phyloP scores from a whole-genome alignment of 192 early-diverging fungal species.

The Linnemannia schmuckeri region DNA sequence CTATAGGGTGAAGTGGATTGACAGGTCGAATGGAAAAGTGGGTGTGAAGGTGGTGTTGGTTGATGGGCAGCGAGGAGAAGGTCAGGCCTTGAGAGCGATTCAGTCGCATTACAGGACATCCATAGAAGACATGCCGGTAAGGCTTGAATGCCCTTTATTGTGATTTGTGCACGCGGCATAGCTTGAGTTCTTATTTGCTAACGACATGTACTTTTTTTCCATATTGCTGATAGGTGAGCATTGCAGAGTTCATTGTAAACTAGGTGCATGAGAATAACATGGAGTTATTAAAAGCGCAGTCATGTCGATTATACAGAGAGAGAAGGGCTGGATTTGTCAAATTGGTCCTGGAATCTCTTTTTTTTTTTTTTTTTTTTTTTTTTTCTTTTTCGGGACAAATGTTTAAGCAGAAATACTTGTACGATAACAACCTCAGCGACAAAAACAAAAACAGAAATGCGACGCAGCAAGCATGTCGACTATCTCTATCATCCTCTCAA shows the following conservation, averaged over 20 bases:
- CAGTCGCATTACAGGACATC: constrained; percentile 47
- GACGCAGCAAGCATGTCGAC: neutral
- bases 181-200: neutral
- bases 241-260: constrained; percentile 50
- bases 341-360: neutral
- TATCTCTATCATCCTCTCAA: too few species aligned
- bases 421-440: constrained; percentile 64
- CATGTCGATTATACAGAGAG: constrained; percentile 65
- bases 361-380: constrained; percentile 59
- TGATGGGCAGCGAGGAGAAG: constrained; percentile 48
- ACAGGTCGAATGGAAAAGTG: constrained; percentile 39
- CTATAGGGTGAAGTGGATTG: constrained; percentile 53
- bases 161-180: neutral
- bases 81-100: constrained; percentile 32
- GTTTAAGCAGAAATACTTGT: constrained; percentile 84
- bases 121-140: constrained; percentile 56
- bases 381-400: constrained; percentile 89
- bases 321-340: constrained; percentile 79
- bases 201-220: neutral
- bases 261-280: neutral
- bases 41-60: constrained; percentile 49
- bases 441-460: neutral
- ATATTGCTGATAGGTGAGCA: constrained; percentile 25
- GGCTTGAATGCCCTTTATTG: neutral
- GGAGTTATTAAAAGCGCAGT: neutral